Base-by-base conservation (phyloP, 768 basidiomycete species). In the Neoboletus magnificus region DNA sequence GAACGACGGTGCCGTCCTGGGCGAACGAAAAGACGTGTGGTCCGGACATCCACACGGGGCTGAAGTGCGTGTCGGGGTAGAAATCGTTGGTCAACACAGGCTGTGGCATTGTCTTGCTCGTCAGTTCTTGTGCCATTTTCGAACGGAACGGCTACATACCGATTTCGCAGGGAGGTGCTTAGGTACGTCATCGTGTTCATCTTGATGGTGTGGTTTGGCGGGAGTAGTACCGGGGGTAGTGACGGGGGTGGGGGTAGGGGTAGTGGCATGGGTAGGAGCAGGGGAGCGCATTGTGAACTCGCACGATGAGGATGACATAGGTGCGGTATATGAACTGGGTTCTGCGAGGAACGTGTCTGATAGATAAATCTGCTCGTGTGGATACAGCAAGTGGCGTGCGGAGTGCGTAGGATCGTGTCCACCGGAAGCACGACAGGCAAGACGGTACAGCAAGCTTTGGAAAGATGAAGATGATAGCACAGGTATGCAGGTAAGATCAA, bases 41-140 rank as follows among this genome's bases (percentile, higher is more conserved):
- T 3, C 60, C 52, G 0, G 56, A 29, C 46, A 20, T 64, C 77
- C 81, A 27, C 67, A 74, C 27, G 60, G 62, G 35, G 58, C 76
- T 49, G 71, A 75, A 46, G 78, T 80, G 54, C 69, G 76, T 33
- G 77, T 83, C 58, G 68, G 75, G 30, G 77, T 81, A 61, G 77
- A 84, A 67, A 82, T 86, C 68, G 0, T 18, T 25, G 35, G 55
- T 40, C 16, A 11, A 30, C 15, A 5, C 23, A 23, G 41, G 32
- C 55, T 60, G 25, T 1, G 3, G 5, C 4, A 35, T 35, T 16
- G 6, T 46, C 22, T 20, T 9, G 16, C 4, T 32, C 13, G 35
- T 62, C 5, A 61, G 20, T 4, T 4, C 6, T 11, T 35, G 15
- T 4, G 1, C 16, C 3, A 4, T 25, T 23, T 20, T 15, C 5